Evolutionary conservation across 2,329 filamentous ascomycete species (phyloP), one percentile per base, ranked within the genome.

Genomic region (Colletotrichum karsti): DNA sequence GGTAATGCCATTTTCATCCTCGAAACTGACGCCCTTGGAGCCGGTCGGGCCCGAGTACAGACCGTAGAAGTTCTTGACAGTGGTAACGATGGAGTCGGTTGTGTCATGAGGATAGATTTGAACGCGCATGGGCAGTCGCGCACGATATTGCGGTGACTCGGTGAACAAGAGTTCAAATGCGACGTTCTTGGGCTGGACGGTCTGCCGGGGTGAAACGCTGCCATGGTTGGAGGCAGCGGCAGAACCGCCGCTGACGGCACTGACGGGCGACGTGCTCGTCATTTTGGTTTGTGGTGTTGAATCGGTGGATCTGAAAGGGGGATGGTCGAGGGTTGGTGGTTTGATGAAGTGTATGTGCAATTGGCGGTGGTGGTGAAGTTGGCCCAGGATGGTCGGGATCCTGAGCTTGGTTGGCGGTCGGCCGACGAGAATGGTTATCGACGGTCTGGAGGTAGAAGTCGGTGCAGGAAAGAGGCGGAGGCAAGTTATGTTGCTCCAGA

Each of bases 41-140:
- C 89, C 88, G 70, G 82, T 82, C 37, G 86, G 85, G 70, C 89
- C 91, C 72, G 95, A 93, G 79, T 98, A 98, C 73, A 99, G 88
- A 69, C 96, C 96, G 78, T 97, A 98, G 83, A 98, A 98, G 85
- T 98, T 98, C 87, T 97, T 98, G 77, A 98, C 95, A 1, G 96
- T 98, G 13, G 94, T 96, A 71, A 98, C 93, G 82, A 99, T 99
- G 37, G 95, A 98, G 78, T 98, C 95, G 22, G 95, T 98, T 58
- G 93, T 95, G 84, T 99, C 96, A 80, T 98, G 95, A 51, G 93
- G 93, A 76, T 92, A 97, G 73, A 99, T 98, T 76, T 97, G 93
- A 60, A 95, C 92, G 75, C 92, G 87, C 89, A 95, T 91, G n/a
- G 93, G 92, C 72, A 95, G 85, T 76, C 93, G 91, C 81, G 92